Percentiles rank a stretch among this genome's conserved stretches.
Conservation (phyloP, 257 asterid genomes). For the Dorcoceras hygrometricum region DNA sequence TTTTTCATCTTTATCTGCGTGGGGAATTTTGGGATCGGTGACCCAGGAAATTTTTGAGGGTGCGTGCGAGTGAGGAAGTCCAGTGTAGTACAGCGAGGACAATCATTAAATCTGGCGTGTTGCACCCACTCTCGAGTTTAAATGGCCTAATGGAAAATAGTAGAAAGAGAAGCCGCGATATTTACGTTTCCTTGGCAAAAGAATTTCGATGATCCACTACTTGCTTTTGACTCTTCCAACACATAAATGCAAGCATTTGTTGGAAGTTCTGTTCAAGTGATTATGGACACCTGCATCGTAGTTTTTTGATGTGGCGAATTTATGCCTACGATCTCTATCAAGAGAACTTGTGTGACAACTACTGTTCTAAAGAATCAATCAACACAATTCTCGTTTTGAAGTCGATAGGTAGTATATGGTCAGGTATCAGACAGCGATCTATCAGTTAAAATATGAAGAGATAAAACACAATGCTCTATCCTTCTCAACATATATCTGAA, state of each 20-base stretch:
- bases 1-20: no score
- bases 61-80: no score
- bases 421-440: background rate
- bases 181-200: background rate
- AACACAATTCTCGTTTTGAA: background rate
- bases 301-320: no score
- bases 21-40: no score
- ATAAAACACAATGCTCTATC: background rate
- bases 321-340: background rate
- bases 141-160: background rate
- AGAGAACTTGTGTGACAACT: background rate
- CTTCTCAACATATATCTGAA: background rate
- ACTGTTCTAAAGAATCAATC: background rate
- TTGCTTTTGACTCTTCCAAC: background rate
- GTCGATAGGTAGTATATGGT: background rate
- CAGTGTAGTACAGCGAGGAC: no score
- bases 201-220: background rate
- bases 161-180: background rate
- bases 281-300: background rate
- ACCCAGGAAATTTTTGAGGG: no score
- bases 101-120: no score
- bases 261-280: background rate
- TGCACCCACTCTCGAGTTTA: no score
- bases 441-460: background rate
- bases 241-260: background rate